These are phyloP conservation scores for Lolium multiflorum DNA, from an alignment of 176 grass and related monocot species.

Conservation along the genomic window DNA sequence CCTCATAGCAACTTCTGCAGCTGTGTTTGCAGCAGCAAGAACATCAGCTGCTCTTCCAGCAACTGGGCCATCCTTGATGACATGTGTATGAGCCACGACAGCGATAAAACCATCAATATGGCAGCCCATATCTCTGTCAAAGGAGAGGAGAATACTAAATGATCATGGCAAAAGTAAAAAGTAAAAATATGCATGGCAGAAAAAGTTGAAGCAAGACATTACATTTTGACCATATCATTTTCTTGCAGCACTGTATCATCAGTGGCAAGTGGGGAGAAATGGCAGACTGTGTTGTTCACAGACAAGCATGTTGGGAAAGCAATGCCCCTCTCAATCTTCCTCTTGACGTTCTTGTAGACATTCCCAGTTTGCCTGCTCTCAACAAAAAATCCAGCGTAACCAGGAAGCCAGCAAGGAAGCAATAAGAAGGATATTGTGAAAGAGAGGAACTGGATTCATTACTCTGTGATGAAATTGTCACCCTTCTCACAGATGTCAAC, in stretches of 20 bases:
- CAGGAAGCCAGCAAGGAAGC: constrained; percentile 36
- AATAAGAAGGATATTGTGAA: neutral
- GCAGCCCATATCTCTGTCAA: constrained; percentile 92
- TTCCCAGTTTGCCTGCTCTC: constrained; percentile 82
- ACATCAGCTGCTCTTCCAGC: constrained; percentile 90
- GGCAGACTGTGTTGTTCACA: constrained; percentile 91
- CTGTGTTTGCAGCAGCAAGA: constrained; percentile 90
- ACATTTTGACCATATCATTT: constrained; percentile 99
- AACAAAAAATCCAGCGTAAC: constrained; percentile 24
- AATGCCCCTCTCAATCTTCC: constrained; percentile 95
- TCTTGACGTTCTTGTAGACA: constrained; percentile 95
- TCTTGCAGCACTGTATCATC: constrained; percentile 83
- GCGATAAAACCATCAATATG: constrained; percentile 99
- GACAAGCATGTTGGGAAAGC: constrained; percentile 97
- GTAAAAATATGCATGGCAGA: neutral
- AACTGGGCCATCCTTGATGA: constrained; percentile 70
- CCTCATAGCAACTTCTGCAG: constrained; percentile 88
- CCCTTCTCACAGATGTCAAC: constrained; percentile 96
- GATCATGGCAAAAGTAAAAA: neutral
- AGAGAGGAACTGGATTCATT: constrained; percentile 24
- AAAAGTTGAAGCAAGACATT: constrained; percentile 37
- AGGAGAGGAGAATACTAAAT: constrained; percentile 19
- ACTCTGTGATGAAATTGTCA: constrained; percentile 91
- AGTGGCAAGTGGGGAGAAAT: constrained; percentile 88
- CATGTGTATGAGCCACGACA: constrained; percentile 94